These are phyloP conservation scores for Citrus trifoliata DNA, from an alignment of 345 rosid genomes.

Conservation along the genomic window DNA sequence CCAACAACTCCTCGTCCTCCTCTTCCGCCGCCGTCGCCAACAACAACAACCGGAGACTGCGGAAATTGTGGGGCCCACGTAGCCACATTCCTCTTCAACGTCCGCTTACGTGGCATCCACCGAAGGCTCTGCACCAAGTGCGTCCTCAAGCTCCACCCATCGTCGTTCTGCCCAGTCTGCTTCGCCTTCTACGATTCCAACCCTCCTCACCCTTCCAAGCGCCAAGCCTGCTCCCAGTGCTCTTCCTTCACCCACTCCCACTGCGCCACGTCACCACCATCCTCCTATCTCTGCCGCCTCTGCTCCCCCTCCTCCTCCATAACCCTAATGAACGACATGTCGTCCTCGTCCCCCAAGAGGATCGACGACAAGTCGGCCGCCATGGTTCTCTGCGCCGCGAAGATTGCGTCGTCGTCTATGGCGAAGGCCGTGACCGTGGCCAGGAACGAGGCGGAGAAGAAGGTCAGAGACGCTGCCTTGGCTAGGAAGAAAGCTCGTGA, in stretches of 20 bases:
- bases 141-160: constrained; percentile 60
- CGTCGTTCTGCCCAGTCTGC: constrained; percentile 71
- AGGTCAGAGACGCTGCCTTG: constrained; percentile 53
- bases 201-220: constrained; percentile 47
- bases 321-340: not conserved
- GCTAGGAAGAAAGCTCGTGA: constrained; percentile 71
- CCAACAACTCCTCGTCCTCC: too few relatives aligned
- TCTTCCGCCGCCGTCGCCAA: not conserved
- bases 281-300: constrained; percentile 47
- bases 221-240: constrained; percentile 56
- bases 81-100: constrained; percentile 46
- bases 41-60: constrained; percentile 26
- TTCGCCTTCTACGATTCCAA: constrained; percentile 51
- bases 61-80: constrained; percentile 38
- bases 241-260: constrained; percentile 57
- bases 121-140: constrained; percentile 76
- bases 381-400: constrained; percentile 56
- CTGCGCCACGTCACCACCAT: constrained; percentile 41
- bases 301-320: constrained; percentile 35
- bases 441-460: constrained; percentile 49
- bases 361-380: constrained; percentile 43
- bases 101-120: constrained; percentile 41
- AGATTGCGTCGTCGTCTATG: constrained; percentile 54
- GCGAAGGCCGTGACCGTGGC: constrained; percentile 39
- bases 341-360: not conserved